phyloP scores from a whole-genome alignment of 2,329 filamentous ascomycete species.

The Scorias spongiosa region DNA sequence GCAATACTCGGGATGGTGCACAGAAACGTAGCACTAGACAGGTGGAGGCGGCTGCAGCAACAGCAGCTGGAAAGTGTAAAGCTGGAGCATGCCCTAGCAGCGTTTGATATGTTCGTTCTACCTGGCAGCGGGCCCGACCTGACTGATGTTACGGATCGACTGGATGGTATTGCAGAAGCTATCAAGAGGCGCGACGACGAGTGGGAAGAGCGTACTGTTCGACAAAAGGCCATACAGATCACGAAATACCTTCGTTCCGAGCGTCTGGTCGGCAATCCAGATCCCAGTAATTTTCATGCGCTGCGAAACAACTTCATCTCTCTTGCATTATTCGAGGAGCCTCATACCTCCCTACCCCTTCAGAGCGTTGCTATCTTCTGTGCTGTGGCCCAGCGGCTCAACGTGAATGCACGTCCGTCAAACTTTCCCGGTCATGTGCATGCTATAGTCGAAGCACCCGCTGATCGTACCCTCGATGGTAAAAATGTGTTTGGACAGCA shows the following conservation, averaged over 20 bases:
- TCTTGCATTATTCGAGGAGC: constrained; percentile 54
- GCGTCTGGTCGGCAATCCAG: constrained; percentile 47
- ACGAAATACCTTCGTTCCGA: constrained; percentile 53
- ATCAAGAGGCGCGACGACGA: constrained; percentile 40
- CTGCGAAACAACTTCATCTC: constrained; percentile 81
- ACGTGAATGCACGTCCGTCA: constrained; percentile 62
- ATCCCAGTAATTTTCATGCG: constrained; percentile 60
- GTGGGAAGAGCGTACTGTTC: constrained; percentile 43
- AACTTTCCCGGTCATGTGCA: constrained; percentile 77
- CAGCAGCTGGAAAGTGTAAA: constrained; percentile 32
- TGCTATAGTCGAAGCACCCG: constrained; percentile 49
- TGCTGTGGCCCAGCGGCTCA: constrained; percentile 57
- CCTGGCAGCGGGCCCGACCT: constrained; percentile 59
- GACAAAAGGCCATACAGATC: constrained; percentile 52
- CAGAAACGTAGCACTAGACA: constrained; percentile 58
- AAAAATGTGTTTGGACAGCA: constrained; percentile 12
- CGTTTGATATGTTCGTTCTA: constrained; percentile 81
- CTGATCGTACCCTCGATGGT: constrained; percentile 31
- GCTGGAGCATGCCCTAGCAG: constrained; percentile 61
- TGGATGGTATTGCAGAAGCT: constrained; percentile 47
- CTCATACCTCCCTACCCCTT: constrained; percentile 69
- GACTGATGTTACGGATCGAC: constrained; percentile 42
- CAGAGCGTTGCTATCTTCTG: constrained; percentile 81
- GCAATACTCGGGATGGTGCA: constrained; percentile 66
- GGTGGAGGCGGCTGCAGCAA: constrained; percentile 50